A percentile compares a stretch with the other conserved stretches of the same genome.
These are phyloP conservation scores for Dacryopinax primogenitus DNA, from an alignment of 768 basidiomycete genomes.

Conservation along the genomic window DNA sequence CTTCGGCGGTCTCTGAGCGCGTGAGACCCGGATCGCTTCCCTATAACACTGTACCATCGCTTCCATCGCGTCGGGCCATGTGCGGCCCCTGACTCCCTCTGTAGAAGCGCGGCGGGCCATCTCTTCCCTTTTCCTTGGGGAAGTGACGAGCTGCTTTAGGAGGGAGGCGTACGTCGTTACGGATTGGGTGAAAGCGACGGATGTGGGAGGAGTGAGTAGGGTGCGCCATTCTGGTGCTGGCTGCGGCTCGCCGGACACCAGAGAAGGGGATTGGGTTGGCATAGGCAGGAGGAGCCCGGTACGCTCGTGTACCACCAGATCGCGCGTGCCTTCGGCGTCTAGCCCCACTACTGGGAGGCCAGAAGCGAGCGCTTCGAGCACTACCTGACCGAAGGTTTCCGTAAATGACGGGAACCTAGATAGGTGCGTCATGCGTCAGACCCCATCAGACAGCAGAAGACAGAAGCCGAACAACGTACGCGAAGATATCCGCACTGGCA, in stretches of 20 bases:
- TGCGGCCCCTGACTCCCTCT: constrained; percentile 1
- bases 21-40: constrained; percentile 10
- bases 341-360: constrained; percentile 36
- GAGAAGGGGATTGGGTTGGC: not conserved
- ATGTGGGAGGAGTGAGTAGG: not conserved
- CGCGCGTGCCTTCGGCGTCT: constrained; percentile 34
- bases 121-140: not conserved
- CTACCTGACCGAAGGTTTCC: constrained; percentile 33
- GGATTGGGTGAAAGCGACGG: not conserved
- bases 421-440: not conserved
- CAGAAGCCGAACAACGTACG: constrained; percentile 28
- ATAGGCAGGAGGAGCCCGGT: constrained; percentile 11
- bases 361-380: constrained; percentile 33
- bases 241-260: not conserved
- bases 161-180: not conserved
- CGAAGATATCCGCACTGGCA: constrained; percentile 35
- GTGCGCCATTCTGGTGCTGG: constrained; percentile 5
- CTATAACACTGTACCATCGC: constrained; percentile 11
- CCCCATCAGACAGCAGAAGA: not conserved
- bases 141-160: not conserved
- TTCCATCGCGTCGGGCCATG: constrained; percentile 13
- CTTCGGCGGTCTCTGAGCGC: not conserved
- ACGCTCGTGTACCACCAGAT: not conserved
- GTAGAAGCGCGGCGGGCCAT: constrained; percentile 3
- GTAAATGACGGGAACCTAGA: constrained; percentile 18